Percentiles rank a stretch among this genome's conserved stretches.
phyloP scores from a whole-genome alignment of 176 grass and related monocot genomes.

The Raddia guianensis region DNA sequence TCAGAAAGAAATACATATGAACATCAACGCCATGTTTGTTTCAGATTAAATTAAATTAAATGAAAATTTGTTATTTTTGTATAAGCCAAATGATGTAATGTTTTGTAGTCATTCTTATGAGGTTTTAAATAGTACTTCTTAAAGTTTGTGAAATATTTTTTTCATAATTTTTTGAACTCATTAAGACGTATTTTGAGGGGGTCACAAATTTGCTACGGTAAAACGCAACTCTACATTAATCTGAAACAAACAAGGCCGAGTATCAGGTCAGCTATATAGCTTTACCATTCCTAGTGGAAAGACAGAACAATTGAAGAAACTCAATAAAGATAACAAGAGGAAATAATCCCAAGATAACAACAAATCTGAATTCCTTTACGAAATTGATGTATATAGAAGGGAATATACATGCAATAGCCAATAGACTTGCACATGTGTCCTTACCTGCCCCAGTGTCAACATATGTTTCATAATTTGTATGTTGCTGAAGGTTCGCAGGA shows the following conservation, averaged over 20 bases:
- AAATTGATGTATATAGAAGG: slow-evolving; percentile 20
- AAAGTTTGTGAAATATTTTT: no score
- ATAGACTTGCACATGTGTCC: slow-evolving; percentile 15
- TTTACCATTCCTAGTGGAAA: slow-evolving; percentile 25
- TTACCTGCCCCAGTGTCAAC: slow-evolving; percentile 60
- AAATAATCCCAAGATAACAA: slow-evolving; percentile 31
- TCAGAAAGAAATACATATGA: background rate
- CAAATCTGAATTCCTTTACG: background rate
- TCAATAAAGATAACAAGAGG: slow-evolving; percentile 12
- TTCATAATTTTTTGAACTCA: no score
- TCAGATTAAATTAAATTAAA: no score
- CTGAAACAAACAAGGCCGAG: no score
- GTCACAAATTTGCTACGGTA: no score
- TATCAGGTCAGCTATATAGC: slow-evolving; percentile 22
- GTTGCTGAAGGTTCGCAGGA: slow-evolving; percentile 54
- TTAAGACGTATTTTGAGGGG: no score
- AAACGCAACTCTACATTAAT: no score
- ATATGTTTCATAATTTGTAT: slow-evolving; percentile 42
- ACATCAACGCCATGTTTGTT: no score
- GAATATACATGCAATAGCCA: background rate
- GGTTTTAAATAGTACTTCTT: no score
- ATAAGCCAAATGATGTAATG: no score
- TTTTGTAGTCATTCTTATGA: no score
- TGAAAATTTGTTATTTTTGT: no score
- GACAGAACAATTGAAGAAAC: slow-evolving; percentile 26